Evolutionary conservation across 163 green algal genomes (phyloP), one percentile per base, ranked within the genome.

Genomic region (Coccomyxa subellipsoidea): DNA sequence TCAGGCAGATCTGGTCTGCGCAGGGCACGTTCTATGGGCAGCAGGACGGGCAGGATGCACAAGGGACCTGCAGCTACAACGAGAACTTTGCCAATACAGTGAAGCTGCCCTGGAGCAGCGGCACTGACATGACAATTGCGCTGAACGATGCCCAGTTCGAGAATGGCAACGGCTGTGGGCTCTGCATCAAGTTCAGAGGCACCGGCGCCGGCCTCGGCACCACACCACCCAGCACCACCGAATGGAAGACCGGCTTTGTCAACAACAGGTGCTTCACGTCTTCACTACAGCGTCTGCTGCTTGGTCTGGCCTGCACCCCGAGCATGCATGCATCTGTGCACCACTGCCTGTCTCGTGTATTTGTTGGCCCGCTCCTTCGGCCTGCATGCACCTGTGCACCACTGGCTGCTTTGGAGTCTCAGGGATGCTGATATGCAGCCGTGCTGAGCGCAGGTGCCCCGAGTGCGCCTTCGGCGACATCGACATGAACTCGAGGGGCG

Each of bases 1-100:
- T 59, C 47, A 5, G 23, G 23, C 47, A 59, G 47, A 59, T 59
- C 47, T 59, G 47, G 15, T 59, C 15, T 59, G 47, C 47, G 70
- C 72, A 87, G 80, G 80, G 76, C 15, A 87, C 84, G 0, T 83
- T 69, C 53, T 87, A 87, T 54, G 84, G 84, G 34, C 39, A 66
- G 39, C 77, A 81, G 40, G 29, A 79, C 21, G 82, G 77, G 18
- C 76, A 87, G 34, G 81, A 89, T 47, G 35, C 32, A 31, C 34
- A 78, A 36, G 85, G 85, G 53, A 77, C 85, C 35, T 89, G 85
- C 85, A 84, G 79, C 80, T 89, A 78, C 72, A 75, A 79, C 31
- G 32, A 54, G 4, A 83, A 84, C 69, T 84, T 82, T 69, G 85
- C 85, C 18, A 83, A 89, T 78, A 84, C 85, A 12, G 75, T 78